phyloP scores from a whole-genome alignment of 225 moss, liverwort and hornwort species.

The Physcomitrellopsis africana region DNA sequence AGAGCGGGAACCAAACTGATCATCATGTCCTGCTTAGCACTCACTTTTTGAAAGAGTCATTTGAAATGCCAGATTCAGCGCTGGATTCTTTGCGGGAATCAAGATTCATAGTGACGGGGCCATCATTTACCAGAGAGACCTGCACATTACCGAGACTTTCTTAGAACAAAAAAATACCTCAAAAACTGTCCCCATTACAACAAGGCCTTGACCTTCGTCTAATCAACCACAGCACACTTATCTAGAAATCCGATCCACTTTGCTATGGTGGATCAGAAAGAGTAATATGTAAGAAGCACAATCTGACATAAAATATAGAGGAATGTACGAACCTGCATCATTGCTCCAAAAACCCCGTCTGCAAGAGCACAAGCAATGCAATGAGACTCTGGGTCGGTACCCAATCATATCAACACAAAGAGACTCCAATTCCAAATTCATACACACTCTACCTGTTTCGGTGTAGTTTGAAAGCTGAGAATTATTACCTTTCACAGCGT shows the following conservation, averaged over 20 bases:
- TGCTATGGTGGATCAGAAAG: not conserved
- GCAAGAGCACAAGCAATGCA: slow-evolving; percentile 35
- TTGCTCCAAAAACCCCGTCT: slow-evolving; percentile 81
- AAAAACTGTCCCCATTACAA: slow-evolving; percentile 2
- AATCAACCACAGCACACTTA: slow-evolving; percentile 13
- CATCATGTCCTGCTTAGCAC: slow-evolving; percentile 38
- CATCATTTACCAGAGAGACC: slow-evolving; percentile 85
- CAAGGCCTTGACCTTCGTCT: not conserved
- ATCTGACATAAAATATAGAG: not conserved
- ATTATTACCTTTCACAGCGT: slow-evolving; percentile 67
- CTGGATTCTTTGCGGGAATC: slow-evolving; percentile 60
- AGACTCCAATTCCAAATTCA: not conserved
- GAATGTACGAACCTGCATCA: slow-evolving; percentile 74
- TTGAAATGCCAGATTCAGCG: slow-evolving; percentile 35
- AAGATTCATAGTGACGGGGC: slow-evolving; percentile 80
- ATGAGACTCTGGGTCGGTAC: slow-evolving; percentile 27
- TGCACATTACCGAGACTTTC: slow-evolving; percentile 33
- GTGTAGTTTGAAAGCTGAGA: slow-evolving; percentile 1
- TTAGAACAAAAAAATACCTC: not conserved
- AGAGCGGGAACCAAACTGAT: slow-evolving; percentile 27
- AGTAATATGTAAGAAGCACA: slow-evolving; percentile 22
- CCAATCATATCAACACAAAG: slow-evolving; percentile 11
- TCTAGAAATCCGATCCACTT: not conserved
- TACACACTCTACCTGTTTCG: not conserved
- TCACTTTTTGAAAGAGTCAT: slow-evolving; percentile 49